These are phyloP conservation scores for Isatis tinctoria DNA, from an alignment of 345 rosid genomes.

Conservation along the genomic window DNA sequence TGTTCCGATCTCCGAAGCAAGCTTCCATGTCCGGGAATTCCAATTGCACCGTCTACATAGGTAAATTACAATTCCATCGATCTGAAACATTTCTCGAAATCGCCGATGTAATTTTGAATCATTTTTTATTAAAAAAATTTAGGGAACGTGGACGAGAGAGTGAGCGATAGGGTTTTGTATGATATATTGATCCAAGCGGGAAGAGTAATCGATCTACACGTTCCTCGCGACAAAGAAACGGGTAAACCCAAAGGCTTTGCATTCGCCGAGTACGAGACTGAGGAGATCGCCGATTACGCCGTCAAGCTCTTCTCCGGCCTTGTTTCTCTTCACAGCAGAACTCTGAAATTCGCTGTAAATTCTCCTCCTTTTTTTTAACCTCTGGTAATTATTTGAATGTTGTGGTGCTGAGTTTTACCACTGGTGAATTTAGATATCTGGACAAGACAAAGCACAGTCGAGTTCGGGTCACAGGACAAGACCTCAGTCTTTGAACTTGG, in stretches of 20 bases:
- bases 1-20: background rate
- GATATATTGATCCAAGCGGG: conserved; percentile 94
- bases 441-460: conserved; percentile 62
- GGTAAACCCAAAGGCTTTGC: conserved; percentile 87
- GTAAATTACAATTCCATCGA: conserved; percentile 19
- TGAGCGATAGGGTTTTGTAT: conserved; percentile 77
- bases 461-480: conserved; percentile 39
- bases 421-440: conserved; percentile 54
- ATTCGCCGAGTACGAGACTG: conserved; percentile 79
- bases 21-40: conserved; percentile 48
- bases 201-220: conserved; percentile 63
- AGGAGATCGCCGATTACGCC: conserved; percentile 88
- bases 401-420: background rate
- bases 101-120: background rate
- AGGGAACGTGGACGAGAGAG: conserved; percentile 90
- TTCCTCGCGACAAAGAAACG: conserved; percentile 83
- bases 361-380: background rate
- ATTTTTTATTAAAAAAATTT: background rate
- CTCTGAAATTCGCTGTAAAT: conserved; percentile 73
- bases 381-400: background rate
- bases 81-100: background rate
- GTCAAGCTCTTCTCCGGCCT: conserved; percentile 90
- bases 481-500: conserved; percentile 32
- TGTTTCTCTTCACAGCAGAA: conserved; percentile 69
- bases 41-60: conserved; percentile 55